A percentile compares a stretch with the other conserved stretches of the same genome.
phyloP scores from a whole-genome alignment of 2,329 filamentous ascomycete genomes.

The Aspergillus chevalieri region DNA sequence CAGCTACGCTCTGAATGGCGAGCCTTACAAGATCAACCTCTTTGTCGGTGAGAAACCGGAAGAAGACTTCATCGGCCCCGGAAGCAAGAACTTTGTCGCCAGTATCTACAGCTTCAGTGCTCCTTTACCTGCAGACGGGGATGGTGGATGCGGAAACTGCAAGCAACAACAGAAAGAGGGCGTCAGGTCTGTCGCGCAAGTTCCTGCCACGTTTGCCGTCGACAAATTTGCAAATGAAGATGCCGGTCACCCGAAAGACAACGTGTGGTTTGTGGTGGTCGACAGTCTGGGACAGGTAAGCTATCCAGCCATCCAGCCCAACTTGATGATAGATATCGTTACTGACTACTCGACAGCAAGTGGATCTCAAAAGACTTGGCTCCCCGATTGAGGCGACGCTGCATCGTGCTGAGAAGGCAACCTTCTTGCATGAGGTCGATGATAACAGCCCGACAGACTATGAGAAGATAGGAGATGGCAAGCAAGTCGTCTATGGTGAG shows the following conservation, averaged over 20 bases:
- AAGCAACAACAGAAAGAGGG: not conserved
- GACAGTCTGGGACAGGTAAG: not conserved
- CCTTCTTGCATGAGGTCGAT: not conserved
- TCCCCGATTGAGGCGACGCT: not conserved
- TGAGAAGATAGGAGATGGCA: not conserved
- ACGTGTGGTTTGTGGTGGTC: not conserved
- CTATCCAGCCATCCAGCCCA: not conserved
- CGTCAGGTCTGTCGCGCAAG: not conserved
- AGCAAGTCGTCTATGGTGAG: not conserved
- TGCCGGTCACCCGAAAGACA: not conserved
- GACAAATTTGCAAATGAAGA: not conserved
- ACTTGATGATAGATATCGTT: no score
- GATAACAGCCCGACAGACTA: not conserved
- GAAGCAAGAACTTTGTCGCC: not conserved
- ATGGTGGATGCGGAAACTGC: not conserved
- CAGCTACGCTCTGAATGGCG: not conserved
- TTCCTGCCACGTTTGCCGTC: not conserved
- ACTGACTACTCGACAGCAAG: not conserved
- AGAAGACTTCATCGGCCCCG: not conserved
- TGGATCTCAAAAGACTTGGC: not conserved
- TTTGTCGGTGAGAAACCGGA: not conserved
- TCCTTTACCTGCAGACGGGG: not conserved
- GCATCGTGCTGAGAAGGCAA: not conserved
- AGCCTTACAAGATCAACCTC: not conserved
- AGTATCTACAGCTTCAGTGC: not conserved